phyloP scores from a whole-genome alignment of 495 filamentous ascomycete species.

The Xeromyces bisporus region DNA sequence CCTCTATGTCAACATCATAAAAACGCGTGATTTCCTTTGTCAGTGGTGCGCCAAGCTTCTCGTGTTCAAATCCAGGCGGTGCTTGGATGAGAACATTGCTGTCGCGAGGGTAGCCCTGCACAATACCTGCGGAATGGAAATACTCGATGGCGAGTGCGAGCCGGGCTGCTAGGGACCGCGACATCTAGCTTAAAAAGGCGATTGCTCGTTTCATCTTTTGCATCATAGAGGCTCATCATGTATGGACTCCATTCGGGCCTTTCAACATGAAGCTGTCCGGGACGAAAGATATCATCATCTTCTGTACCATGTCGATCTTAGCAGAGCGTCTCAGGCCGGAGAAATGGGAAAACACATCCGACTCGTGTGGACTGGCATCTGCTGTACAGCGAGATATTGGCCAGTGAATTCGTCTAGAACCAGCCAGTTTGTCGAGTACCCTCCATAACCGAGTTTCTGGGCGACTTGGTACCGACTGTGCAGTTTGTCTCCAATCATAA shows the following conservation, averaged over 20 bases:
- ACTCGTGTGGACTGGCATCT: constrained; percentile 5
- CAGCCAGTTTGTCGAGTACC: constrained; percentile 32
- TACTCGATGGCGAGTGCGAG: constrained; percentile 13
- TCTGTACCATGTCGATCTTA: constrained; percentile 1
- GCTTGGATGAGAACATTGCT: constrained; percentile 10
- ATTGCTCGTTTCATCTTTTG: constrained; percentile 9
- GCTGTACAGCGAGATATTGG: constrained; percentile 9
- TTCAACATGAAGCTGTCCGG: constrained; percentile 17
- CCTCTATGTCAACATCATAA: constrained; percentile 6
- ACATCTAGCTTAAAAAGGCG: constrained; percentile 10
- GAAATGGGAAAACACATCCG: constrained; percentile 5
- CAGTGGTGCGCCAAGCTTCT: constrained; percentile 8
- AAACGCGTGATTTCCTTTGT: constrained; percentile 8
- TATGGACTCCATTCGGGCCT: constrained; percentile 27
- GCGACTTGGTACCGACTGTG: constrained; percentile 27
- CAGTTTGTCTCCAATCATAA: constrained; percentile 26
- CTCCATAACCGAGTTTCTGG: constrained; percentile 34
- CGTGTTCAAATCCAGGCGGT: constrained; percentile 8
- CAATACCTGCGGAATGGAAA: constrained; percentile 14
- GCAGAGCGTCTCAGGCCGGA: too few species aligned
- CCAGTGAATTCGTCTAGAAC: constrained; percentile 12
- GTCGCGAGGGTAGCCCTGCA: constrained; percentile 14
- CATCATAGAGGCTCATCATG: constrained; percentile 11
- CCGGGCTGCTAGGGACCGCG: constrained; percentile 13
- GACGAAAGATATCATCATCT: constrained; percentile 11